A percentile compares a stretch with the other conserved stretches of the same genome.
These are phyloP conservation scores for Neocatenulostroma microsporum DNA, from an alignment of 2,329 filamentous ascomycete species.

Conservation along the genomic window DNA sequence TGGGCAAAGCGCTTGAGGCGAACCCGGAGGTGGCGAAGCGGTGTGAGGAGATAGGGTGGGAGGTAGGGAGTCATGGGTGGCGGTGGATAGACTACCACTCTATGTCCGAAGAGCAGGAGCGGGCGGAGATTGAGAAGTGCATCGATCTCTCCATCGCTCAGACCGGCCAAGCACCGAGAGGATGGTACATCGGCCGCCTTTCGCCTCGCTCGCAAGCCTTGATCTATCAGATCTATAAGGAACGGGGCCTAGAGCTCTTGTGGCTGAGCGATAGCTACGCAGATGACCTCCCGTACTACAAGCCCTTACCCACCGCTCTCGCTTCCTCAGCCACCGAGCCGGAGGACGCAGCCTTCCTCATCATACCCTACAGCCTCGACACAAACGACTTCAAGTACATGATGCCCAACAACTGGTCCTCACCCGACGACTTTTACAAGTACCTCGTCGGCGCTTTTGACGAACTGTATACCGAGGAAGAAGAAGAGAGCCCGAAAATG, in stretches of 20 bases:
- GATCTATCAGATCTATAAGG: background rate
- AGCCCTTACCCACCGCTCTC: background rate
- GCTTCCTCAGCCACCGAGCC: background rate
- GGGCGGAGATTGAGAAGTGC: constrained; percentile 38
- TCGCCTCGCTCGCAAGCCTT: background rate
- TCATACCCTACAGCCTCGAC: constrained; percentile 1
- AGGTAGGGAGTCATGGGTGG: constrained; percentile 42
- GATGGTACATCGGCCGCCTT: constrained; percentile 1
- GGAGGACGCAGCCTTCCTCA: background rate
- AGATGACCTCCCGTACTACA: constrained; percentile 1
- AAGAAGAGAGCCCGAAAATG: constrained; percentile 1
- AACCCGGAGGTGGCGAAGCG: constrained; percentile 39
- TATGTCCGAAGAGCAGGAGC: constrained; percentile 39
- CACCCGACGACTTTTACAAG: constrained; percentile 38
- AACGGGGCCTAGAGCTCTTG: background rate
- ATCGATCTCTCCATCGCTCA: constrained; percentile 24
- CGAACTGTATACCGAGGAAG: constrained; percentile 1
- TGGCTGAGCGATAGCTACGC: background rate
- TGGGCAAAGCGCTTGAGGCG: constrained; percentile 40
- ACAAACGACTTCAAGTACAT: constrained; percentile 2
- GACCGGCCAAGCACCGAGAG: background rate
- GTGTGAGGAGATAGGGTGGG: constrained; percentile 42
- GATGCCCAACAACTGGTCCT: too few relatives aligned
- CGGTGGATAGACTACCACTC: constrained; percentile 44
- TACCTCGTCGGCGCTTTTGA: constrained; percentile 2